phyloP scores from a whole-genome alignment of 257 asterid species.

The Scutellaria galericulata region DNA sequence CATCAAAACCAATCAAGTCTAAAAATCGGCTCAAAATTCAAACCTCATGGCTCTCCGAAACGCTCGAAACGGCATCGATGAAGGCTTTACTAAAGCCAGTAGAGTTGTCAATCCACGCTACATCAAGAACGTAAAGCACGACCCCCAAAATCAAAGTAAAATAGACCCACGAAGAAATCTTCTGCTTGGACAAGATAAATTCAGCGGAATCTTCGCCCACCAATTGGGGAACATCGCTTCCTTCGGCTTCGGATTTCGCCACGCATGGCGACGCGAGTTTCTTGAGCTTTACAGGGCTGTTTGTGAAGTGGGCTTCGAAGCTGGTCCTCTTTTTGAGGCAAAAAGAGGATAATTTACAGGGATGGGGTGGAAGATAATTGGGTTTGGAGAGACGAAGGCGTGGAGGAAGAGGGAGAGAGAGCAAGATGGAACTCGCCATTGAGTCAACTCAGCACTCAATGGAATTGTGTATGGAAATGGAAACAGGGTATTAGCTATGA shows the following conservation, averaged over 20 bases:
- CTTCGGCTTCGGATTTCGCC: constrained; percentile 51
- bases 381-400: constrained; percentile 43
- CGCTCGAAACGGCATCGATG: constrained; percentile 60
- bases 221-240: constrained; percentile 38
- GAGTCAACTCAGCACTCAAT: background rate
- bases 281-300: constrained; percentile 22
- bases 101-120: constrained; percentile 78
- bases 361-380: constrained; percentile 23
- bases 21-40: constrained; percentile 15
- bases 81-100: constrained; percentile 84
- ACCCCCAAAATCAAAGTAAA: constrained; percentile 65
- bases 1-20: background rate
- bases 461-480: too few relatives aligned
- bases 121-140: constrained; percentile 71
- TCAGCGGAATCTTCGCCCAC: constrained; percentile 93
- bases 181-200: constrained; percentile 71
- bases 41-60: constrained; percentile 89
- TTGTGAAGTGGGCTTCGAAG: constrained; percentile 19
- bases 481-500: too few relatives aligned
- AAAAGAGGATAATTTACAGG: constrained; percentile 21
- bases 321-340: constrained; percentile 27
- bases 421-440: constrained; percentile 50
- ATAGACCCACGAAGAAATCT: constrained; percentile 80
- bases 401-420: constrained; percentile 42
- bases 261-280: constrained; percentile 36